Conservation (phyloP, 345 rosid genomes). For the Populus euphratica region DNA sequence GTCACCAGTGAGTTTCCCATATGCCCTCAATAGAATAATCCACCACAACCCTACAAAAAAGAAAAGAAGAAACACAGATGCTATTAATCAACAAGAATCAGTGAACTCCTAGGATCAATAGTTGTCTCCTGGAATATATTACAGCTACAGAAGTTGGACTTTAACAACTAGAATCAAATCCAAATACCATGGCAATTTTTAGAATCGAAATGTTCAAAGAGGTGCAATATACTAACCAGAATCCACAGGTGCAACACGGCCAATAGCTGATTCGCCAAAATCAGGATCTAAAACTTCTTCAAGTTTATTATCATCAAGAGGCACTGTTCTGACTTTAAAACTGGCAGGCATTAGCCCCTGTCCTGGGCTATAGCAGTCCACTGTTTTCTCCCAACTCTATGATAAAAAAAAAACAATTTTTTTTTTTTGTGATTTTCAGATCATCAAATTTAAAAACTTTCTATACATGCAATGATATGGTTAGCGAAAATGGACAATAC, state of each 20-base stretch:
- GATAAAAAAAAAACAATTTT: constrained; percentile 1
- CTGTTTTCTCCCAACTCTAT: constrained; percentile 38
- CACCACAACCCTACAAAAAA: constrained; percentile 31
- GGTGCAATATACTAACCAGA: constrained; percentile 18
- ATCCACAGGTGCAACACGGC: constrained; percentile 37
- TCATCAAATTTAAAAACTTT: background rate
- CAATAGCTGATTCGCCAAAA: constrained; percentile 37
- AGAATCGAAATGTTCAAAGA: background rate
- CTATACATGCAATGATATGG: background rate
- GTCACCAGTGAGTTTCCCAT: constrained; percentile 34
- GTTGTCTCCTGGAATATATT: background rate
- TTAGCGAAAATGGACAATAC: background rate
- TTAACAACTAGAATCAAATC: background rate
- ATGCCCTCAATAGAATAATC: constrained; percentile 33
- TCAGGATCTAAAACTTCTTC: constrained; percentile 36
- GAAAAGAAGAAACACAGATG: background rate
- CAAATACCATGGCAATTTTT: background rate
- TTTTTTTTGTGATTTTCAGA: background rate
- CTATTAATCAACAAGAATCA: constrained; percentile 3
- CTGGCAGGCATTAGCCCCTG: constrained; percentile 38
- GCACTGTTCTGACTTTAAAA: constrained; percentile 32
- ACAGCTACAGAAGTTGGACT: background rate
- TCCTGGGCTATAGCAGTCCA: constrained; percentile 36
- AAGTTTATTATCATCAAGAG: constrained; percentile 24
- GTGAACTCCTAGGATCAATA: background rate